Base-by-base conservation (phyloP, 139 green algal species). In the Micractinium sp. region DNA sequence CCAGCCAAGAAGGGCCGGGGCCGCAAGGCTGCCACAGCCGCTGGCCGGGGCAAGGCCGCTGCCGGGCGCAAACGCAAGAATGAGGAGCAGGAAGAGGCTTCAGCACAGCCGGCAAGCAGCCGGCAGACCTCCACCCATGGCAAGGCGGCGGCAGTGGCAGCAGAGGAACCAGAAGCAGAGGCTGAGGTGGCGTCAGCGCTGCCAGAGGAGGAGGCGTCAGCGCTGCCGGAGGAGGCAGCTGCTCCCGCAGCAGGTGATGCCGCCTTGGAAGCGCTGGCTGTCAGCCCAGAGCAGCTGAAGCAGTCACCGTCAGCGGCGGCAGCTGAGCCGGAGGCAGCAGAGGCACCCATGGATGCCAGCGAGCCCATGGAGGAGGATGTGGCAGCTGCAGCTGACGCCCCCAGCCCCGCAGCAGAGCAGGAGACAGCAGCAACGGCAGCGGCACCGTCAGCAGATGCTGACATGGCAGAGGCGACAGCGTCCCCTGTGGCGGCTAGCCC, bases 101-200 rank as follows among this genome's bases (percentile, higher is more conserved):
- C 82, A 14, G 36, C 9, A 23, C 82, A 87, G 61, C 82, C 82
- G 27, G 61, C 35, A 27, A 25, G 15, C 61, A 87, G 82, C 82
- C 82, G 76, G 82, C 82, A 78, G 82, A 78, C 82, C 35, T 87
- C 82, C 82, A 78, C 41, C 27, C 78, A 67, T 27, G 63, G 82
- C 82, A 60, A 31, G 27, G 83, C 5, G 83, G 14, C 5, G 83
- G 39, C 83, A 87, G 18, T 22, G 20, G 38, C 67, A 16, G 67
- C 63, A 35, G 82, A 33, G 23, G 82, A 66, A 27, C 12, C 56
- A 39, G 66, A 56, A 47, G n/a, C 33, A 5, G 81, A 31, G 1
- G 83, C 29, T 18, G 66, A 87, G 83, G 66, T 67, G n/a, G 83
- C 38, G 3, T 66, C 67, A 9, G 83, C 18, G 25, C 66, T 39